These are phyloP conservation scores for Beauveria scarabaeidicola DNA, from an alignment of 2,329 filamentous ascomycete species.

Conservation along the genomic window DNA sequence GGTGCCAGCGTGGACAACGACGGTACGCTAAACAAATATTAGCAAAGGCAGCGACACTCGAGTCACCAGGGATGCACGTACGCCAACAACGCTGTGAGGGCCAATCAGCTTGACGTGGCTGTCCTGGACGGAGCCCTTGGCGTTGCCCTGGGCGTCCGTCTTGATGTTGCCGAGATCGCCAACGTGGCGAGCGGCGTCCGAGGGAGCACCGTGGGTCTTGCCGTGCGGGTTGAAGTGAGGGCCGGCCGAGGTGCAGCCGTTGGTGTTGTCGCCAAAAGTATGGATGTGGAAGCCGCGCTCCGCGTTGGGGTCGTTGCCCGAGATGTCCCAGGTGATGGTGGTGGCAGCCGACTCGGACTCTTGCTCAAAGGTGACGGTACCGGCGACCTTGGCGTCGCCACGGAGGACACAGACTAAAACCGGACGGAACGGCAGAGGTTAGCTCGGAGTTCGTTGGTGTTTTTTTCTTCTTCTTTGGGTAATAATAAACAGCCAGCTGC, in stretches of 20 bases:
- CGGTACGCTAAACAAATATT: constrained; percentile 58
- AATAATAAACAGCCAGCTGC: not conserved
- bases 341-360: constrained; percentile 71
- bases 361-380: constrained; percentile 94
- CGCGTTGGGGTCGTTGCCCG: constrained; percentile 86
- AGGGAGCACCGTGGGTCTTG: constrained; percentile 86
- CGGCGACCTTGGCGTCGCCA: constrained; percentile 92
- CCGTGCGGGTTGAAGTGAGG: constrained; percentile 97
- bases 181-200: constrained; percentile 80
- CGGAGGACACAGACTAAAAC: constrained; percentile 82
- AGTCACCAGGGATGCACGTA: constrained; percentile 36
- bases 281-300: constrained; percentile 98
- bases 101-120: constrained; percentile 91
- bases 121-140: constrained; percentile 72
- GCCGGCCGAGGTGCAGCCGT: constrained; percentile 96
- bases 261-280: constrained; percentile 99
- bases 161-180: constrained; percentile 97
- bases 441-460: not conserved
- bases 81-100: constrained; percentile 87
- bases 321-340: constrained; percentile 85
- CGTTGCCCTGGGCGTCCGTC: constrained; percentile 87
- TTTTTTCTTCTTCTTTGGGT: not conserved
- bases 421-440: not conserved
- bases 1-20: constrained; percentile 90
- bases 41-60: not conserved